phyloP scores from a whole-genome alignment of 176 grass and related monocot species.

The Carex littledalei region DNA sequence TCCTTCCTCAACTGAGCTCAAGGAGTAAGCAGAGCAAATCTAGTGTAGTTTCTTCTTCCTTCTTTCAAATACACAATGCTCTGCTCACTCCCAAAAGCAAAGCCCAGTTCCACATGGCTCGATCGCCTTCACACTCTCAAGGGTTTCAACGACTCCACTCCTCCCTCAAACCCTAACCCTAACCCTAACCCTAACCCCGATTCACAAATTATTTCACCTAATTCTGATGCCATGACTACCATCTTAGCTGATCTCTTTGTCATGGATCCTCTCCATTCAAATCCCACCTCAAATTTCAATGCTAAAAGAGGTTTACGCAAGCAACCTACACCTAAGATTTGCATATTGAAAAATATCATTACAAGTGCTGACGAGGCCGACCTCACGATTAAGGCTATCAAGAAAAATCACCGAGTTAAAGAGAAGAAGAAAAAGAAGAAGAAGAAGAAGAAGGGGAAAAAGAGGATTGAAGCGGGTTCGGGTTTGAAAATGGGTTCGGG shows the following conservation, averaged over 20 bases:
- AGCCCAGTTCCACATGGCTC: constrained; percentile 49
- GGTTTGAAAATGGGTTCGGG: neutral
- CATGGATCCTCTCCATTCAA: constrained; percentile 27
- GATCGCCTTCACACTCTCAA: constrained; percentile 65
- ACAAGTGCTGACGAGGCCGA: constrained; percentile 15
- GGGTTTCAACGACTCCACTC: constrained; percentile 47
- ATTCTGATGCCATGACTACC: constrained; percentile 19
- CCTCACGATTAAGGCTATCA: constrained; percentile 28
- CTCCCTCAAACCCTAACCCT: constrained; percentile 24
- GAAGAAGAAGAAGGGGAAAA: constrained; percentile 8
- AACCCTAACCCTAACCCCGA: neutral
- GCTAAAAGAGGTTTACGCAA: constrained; percentile 21
- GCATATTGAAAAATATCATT: neutral
- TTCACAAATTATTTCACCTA: constrained; percentile 4
- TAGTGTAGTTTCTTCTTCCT: too few relatives aligned
- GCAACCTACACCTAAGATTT: constrained; percentile 26
- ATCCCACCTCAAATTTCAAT: neutral
- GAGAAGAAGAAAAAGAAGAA: constrained; percentile 24
- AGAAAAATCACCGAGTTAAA: constrained; percentile 15
- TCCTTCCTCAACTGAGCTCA: too few relatives aligned
- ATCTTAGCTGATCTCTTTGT: constrained; percentile 62
- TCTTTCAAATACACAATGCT: constrained; percentile 7
- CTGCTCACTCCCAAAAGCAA: constrained; percentile 20
- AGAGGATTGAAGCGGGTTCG: constrained; percentile 5
- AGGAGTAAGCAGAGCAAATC: too few relatives aligned